These are phyloP conservation scores for Scedosporium apiospermum DNA, from an alignment of 2,329 filamentous ascomycete species.

Conservation along the genomic window DNA sequence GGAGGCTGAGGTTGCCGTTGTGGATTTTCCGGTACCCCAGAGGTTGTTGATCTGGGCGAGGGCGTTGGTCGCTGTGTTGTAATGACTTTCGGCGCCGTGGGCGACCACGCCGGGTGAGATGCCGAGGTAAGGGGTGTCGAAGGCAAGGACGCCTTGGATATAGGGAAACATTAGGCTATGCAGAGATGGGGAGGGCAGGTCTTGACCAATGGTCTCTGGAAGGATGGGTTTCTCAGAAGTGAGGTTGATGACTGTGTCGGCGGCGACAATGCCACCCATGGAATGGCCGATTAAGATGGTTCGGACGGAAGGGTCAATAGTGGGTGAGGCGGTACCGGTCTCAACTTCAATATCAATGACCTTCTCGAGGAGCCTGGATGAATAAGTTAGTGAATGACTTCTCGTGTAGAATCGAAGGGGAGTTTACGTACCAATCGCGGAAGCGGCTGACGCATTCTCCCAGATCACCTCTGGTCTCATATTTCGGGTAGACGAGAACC, in stretches of 20 bases:
- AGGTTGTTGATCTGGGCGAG: constrained; percentile 58
- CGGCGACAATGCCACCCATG: constrained; percentile 90
- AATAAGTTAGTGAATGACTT: neutral
- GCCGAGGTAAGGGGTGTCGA: constrained; percentile 87
- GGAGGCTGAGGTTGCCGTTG: neutral
- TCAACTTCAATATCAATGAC: constrained; percentile 91
- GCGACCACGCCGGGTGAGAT: constrained; percentile 77
- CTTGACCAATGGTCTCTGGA: constrained; percentile 31
- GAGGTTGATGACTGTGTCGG: constrained; percentile 73
- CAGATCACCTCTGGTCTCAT: constrained; percentile 73
- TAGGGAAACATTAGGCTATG: constrained; percentile 83
- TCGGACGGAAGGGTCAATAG: constrained; percentile 74
- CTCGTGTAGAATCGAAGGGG: neutral
- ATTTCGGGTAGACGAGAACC: constrained; percentile 66
- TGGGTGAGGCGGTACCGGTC: constrained; percentile 70
- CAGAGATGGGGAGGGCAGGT: constrained; percentile 23
- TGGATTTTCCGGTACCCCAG: constrained; percentile 37
- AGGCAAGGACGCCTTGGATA: constrained; percentile 80
- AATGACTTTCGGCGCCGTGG: constrained; percentile 78
- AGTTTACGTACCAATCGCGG: constrained; percentile 59
- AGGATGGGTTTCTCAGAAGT: constrained; percentile 45
- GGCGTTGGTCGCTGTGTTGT: constrained; percentile 62
- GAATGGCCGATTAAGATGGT: constrained; percentile 79
- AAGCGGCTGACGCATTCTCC: constrained; percentile 62
- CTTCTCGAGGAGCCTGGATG: constrained; percentile 67